Base-by-base conservation (phyloP, 2,329 filamentous ascomycete genomes). In the Diaporthe australafricana region DNA sequence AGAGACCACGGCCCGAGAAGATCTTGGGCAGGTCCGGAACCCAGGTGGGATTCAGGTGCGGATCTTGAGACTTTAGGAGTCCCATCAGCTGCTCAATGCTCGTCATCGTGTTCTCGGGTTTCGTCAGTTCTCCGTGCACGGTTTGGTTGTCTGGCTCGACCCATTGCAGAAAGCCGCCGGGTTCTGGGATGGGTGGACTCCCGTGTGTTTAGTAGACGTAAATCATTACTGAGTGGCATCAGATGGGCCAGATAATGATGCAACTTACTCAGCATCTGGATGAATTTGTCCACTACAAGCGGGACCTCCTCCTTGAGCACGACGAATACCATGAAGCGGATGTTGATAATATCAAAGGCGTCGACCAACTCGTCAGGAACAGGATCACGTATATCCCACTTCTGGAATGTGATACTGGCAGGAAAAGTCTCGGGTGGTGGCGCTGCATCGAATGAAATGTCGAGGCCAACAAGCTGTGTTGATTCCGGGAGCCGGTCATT, bases 381-480 rank as follows among this genome's bases (percentile, higher is more conserved):
- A 40, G 32, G 6, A n/a, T 40, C 35, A 25, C n/a, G 35, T 0
- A 57, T n/a, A 42, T 57, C 35, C 55, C 55, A 57, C 5, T 42
- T 40, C 55, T 40, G 35, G 22, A 57, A 57, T 17, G n/a, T 40
- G 35, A 57, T 40, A 25, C 2, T 57, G 7, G n/a, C 14, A 42
- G 55, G 35, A 1, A 60, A 42, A 42, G 22, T 6, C n/a, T 42
- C 35, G 22, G 55, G 35, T 0, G 76, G 74, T 9, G 74, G 76
- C 20, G 73, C 70, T 1, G 75, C 74, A 22, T 75, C 60, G 38
- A 76, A 70, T 3, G 77, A 78, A 48, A 78, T 75, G 45, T 78
- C 76, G 2, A 78, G 68, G 5, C 74, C 75, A 20, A 73, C 70
- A 1, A 78, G 60, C 14, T 71, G 67, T 9, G 75, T 62, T 17